These are phyloP conservation scores for Alternaria angustiovoidea DNA, from an alignment of 2,329 filamentous ascomycete genomes.

Conservation along the genomic window DNA sequence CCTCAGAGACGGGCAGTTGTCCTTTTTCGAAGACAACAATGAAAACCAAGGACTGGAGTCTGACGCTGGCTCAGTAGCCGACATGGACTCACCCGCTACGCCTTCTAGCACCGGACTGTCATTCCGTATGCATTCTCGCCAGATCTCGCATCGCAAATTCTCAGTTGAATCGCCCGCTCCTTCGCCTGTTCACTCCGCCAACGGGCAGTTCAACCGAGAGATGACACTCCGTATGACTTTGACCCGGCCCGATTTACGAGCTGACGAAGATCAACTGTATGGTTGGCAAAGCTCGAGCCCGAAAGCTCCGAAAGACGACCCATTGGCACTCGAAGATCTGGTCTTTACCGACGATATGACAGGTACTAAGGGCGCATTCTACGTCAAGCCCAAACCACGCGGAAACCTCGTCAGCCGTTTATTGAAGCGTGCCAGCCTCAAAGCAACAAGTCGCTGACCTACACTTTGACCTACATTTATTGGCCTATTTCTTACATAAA, in stretches of 20 bases:
- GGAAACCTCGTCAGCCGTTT: conserved; percentile 47
- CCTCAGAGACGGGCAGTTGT: conserved; percentile 64
- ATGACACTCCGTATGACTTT: conserved; percentile 98
- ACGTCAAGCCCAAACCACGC: conserved; percentile 49
- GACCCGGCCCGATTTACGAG: conserved; percentile 85
- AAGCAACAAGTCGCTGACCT: conserved; percentile 26
- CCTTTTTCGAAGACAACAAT: conserved; percentile 49
- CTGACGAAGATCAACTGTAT: conserved; percentile 75
- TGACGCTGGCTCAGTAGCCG: conserved; percentile 44
- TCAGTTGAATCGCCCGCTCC: conserved; percentile 43
- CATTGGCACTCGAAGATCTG: conserved; percentile 64
- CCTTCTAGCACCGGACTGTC: conserved; percentile 46
- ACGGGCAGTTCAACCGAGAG: conserved; percentile 67
- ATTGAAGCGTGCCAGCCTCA: conserved; percentile 49
- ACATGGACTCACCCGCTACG: conserved; percentile 48
- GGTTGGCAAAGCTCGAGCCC: conserved; percentile 64
- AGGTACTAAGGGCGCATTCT: conserved; percentile 57
- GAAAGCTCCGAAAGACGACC: conserved; percentile 54
- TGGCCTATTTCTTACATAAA: not conserved
- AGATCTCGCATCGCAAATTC: conserved; percentile 43
- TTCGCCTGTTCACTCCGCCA: conserved; percentile 31
- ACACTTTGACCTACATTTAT: not conserved
- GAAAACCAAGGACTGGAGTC: conserved; percentile 45
- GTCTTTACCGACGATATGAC: conserved; percentile 58
- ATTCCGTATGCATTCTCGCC: conserved; percentile 44